phyloP scores from a whole-genome alignment of 495 filamentous ascomycete species.

The Podospora comata region DNA sequence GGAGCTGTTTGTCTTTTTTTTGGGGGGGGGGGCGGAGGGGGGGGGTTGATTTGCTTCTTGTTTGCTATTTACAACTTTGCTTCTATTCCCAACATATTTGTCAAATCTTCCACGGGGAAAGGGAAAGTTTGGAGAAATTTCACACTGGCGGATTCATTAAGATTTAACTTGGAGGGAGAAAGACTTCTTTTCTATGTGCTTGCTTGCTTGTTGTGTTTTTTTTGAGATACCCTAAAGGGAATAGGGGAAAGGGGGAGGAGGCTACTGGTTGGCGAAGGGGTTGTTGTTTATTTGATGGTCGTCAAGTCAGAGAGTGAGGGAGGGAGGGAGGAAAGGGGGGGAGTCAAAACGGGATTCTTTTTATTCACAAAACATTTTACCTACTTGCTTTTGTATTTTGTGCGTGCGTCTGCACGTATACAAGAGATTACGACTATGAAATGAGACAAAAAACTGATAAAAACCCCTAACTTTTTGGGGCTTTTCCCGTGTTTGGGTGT shows the following conservation, averaged over 20 bases:
- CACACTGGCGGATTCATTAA: background rate
- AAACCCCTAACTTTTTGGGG: too few species aligned
- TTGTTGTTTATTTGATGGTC: background rate
- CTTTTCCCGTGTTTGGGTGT: too few species aligned
- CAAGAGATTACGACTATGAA: background rate
- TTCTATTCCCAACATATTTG: constrained; percentile 6
- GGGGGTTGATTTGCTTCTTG: constrained; percentile 1
- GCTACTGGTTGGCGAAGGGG: background rate
- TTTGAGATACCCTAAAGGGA: background rate
- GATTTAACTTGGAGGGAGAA: background rate
- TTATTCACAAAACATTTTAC: background rate
- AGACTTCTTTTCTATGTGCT: background rate
- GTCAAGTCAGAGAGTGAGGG: background rate
- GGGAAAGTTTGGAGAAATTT: constrained; percentile 31
- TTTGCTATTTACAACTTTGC: constrained; percentile 5
- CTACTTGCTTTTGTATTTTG: background rate
- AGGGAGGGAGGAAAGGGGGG: background rate
- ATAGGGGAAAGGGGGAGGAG: background rate
- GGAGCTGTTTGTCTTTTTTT: background rate
- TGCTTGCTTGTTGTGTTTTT: background rate
- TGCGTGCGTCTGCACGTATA: constrained; percentile 5
- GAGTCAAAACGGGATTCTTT: background rate
- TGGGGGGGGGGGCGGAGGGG: too few species aligned
- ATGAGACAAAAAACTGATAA: too few species aligned
- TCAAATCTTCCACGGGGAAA: constrained; percentile 14